phyloP scores from a whole-genome alignment of 225 moss, liverwort and hornwort species.

The Thuidium tamariscinum region DNA sequence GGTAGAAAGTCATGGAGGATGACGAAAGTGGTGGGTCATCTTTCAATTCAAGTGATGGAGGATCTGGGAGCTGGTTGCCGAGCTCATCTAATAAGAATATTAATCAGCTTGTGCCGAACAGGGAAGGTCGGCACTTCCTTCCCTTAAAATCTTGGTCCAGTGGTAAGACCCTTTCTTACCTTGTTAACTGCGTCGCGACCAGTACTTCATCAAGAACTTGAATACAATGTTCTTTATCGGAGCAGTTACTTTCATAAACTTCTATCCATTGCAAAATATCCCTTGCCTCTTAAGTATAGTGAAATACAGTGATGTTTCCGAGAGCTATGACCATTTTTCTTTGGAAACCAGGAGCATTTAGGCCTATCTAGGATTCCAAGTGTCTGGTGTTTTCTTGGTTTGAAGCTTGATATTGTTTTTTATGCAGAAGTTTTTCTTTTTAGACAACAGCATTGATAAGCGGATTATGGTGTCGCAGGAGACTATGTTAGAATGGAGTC shows the following conservation, averaged over 20 bases:
- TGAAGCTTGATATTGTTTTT: background rate
- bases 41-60: constrained; percentile 35
- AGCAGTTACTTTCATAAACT: background rate
- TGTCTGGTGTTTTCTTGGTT: background rate
- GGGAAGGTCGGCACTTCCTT: constrained; percentile 48
- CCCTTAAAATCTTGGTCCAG: constrained; percentile 25
- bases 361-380: background rate
- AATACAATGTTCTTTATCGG: background rate
- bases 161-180: constrained; percentile 18
- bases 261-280: background rate
- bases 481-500: constrained; percentile 26
- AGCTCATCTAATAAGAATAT: constrained; percentile 4
- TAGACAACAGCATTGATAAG: background rate
- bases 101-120: constrained; percentile 12
- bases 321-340: background rate
- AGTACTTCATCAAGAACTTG: background rate
- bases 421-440: background rate
- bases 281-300: background rate
- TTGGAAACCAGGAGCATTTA: background rate
- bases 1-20: constrained; percentile 33
- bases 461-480: constrained; percentile 8
- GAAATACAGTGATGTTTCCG: background rate
- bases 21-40: constrained; percentile 45
- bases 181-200: background rate
- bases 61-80: constrained; percentile 41